Base-by-base conservation (phyloP, 345 rosid genomes). In the Turritis glabra region DNA sequence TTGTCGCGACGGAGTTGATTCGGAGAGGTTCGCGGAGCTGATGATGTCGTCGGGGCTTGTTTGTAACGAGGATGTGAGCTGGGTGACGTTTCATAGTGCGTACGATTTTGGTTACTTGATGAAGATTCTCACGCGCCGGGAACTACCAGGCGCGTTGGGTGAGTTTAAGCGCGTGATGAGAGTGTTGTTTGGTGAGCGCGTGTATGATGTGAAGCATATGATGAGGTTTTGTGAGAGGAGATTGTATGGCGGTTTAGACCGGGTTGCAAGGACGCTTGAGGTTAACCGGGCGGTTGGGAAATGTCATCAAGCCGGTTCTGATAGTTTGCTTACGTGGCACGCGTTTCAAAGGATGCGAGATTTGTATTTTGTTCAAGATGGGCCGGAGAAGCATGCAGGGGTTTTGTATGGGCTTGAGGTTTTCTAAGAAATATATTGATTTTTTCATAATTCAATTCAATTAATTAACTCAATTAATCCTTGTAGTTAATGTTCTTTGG, bases 41-140 rank as follows among this genome's bases (percentile, higher is more conserved):
- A 70, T 90, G 84, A 90, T 93, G 92, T 88, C 97, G 1, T 88
- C 97, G 7, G 98, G 98, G 6, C 82, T 93, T 19, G 84, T 93
- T 18, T 84, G 93, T 57, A 90, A 88, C 58, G 88, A 84, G 5
- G 67, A 84, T 0, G 96, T 93, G 76, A 90, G 92, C 67, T 93
- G 97, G 97, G 96, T 93, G n/a, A 86, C 92, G 13, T 93, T 93
- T 59, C 98, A 90, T 79, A 85, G 96, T 86, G 96, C 96, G 61
- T 89, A 93, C 11, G 98, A 93, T 75, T 93, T 89, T n/a, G 96
- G 96, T 41, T 93, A 93, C 80, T 52, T 93, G 64, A 80, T 92
- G 35, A 90, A 92, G 73, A 82, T 84, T 43, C 85, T 93, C 77
- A 93, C 97, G 62, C 87, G 86, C 68, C 83, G 85, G 25, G 48